phyloP scores from a whole-genome alignment of 345 rosid species.

The Anastatica hierochuntica region DNA sequence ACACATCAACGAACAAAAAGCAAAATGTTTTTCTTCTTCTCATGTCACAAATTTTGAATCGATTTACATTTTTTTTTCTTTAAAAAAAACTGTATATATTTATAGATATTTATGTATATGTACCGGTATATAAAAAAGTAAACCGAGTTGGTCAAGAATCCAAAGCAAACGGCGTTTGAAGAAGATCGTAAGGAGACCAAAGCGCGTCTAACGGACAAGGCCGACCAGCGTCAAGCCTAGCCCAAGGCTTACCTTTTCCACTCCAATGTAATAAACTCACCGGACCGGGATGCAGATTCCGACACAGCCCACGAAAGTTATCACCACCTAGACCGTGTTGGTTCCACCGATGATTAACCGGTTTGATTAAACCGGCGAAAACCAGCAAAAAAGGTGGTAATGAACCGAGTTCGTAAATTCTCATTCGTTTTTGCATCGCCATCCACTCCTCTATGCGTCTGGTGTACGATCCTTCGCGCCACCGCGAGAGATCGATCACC shows the following conservation, averaged over 20 bases:
- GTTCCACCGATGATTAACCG: constrained; percentile 81
- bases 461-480: constrained; percentile 67
- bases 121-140: constrained; percentile 15
- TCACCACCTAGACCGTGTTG: constrained; percentile 69
- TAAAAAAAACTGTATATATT: neutral
- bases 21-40: no score
- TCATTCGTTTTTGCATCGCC: constrained; percentile 58
- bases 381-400: constrained; percentile 69
- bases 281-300: constrained; percentile 56
- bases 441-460: constrained; percentile 82
- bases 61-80: constrained; percentile 12
- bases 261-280: constrained; percentile 61
- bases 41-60: no score
- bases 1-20: no score
- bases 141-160: constrained; percentile 33
- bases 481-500: constrained; percentile 80
- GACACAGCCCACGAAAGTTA: constrained; percentile 46
- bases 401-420: constrained; percentile 73
- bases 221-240: constrained; percentile 47
- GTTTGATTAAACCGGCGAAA: constrained; percentile 56
- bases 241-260: constrained; percentile 72
- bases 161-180: constrained; percentile 43
- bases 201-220: constrained; percentile 58
- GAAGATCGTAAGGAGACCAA: constrained; percentile 57
- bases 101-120: constrained; percentile 10